Conservation (phyloP, 1,284 basidiomycete species). For the Fomitopsis palustris region DNA sequence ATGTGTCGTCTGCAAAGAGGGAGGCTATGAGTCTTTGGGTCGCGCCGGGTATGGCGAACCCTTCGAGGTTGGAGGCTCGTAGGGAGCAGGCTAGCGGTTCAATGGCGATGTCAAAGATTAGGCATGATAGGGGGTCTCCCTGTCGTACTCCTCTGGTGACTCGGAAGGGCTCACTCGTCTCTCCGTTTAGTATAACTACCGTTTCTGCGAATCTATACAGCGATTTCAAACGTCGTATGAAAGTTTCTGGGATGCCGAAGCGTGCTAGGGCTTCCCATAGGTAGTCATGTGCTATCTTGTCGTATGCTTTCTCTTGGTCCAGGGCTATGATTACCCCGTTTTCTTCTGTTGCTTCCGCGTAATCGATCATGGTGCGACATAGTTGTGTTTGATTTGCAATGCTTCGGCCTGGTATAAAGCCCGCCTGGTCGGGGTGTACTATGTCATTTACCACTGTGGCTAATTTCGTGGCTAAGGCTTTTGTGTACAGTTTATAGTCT, state of each 20-base stretch:
- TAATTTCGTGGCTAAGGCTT: constrained; percentile 15
- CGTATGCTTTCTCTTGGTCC: too few relatives aligned
- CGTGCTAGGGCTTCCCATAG: constrained; percentile 21
- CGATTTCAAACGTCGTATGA: constrained; percentile 14
- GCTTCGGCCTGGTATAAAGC: constrained; percentile 23
- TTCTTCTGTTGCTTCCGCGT: constrained; percentile 19
- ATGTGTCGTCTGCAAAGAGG: constrained; percentile 6
- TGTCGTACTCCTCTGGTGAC: constrained; percentile 27
- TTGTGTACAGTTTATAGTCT: constrained; percentile 29
- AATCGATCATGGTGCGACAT: constrained; percentile 17
- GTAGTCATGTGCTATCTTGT: constrained; percentile 27
- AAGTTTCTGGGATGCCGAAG: constrained; percentile 15
- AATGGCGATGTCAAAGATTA: constrained; percentile 33
- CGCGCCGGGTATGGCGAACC: background rate
- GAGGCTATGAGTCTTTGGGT: background rate
- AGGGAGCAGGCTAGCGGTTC: constrained; percentile 33
- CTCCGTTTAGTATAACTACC: constrained; percentile 11
- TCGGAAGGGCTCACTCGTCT: constrained; percentile 12
- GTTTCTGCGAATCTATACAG: constrained; percentile 24
- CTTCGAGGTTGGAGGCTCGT: constrained; percentile 16
- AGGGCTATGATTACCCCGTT: constrained; percentile 25
- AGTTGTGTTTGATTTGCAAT: constrained; percentile 24
- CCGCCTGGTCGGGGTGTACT: constrained; percentile 26
- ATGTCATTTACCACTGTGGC: constrained; percentile 8
- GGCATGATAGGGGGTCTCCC: constrained; percentile 34